Evolutionary conservation across 805 yeast genomes (phyloP).

Genomic region (Cyberlindnera meyerae): DNA sequence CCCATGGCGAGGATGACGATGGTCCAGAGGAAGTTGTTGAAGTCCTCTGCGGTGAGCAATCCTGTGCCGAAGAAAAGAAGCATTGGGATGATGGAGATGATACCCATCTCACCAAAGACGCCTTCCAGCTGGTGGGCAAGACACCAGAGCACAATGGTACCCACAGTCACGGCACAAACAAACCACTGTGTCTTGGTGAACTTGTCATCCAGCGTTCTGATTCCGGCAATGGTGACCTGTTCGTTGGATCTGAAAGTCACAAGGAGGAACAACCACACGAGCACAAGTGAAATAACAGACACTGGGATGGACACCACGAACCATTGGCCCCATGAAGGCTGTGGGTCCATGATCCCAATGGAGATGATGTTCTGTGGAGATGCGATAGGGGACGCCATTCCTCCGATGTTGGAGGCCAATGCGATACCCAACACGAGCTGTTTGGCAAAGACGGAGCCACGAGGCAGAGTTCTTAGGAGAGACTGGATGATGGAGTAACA

Average conservation of each 20-base stretch:
- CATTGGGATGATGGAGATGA: slow-evolving; percentile 84
- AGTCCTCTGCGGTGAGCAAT: slow-evolving; percentile 78
- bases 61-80: slow-evolving; percentile 93
- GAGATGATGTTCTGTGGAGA: slow-evolving; percentile 96
- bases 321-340: slow-evolving; percentile 90
- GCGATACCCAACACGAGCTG: slow-evolving; percentile 90
- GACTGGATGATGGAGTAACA: slow-evolving; percentile 92
- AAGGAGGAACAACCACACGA: slow-evolving; percentile 70
- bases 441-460: slow-evolving; percentile 70
- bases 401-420: slow-evolving; percentile 87
- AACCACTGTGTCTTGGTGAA: slow-evolving; percentile 74
- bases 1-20: slow-evolving; percentile 97
- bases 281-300: slow-evolving; percentile 51
- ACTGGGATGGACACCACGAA: slow-evolving; percentile 85
- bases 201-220: slow-evolving; percentile 54
- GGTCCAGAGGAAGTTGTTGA: slow-evolving; percentile 95
- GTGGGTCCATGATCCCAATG: slow-evolving; percentile 79
- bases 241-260: slow-evolving; percentile 56
- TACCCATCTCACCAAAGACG: slow-evolving; percentile 93
- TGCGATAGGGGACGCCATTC: slow-evolving; percentile 96
- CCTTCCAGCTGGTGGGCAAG: slow-evolving; percentile 68
- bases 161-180: slow-evolving; percentile 58
- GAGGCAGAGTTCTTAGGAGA: slow-evolving; percentile 74
- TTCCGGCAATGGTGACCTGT: slow-evolving; percentile 41
- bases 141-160: slow-evolving; percentile 88